phyloP scores from a whole-genome alignment of 1,139 yeast species.

The Taiozyma sp. region DNA sequence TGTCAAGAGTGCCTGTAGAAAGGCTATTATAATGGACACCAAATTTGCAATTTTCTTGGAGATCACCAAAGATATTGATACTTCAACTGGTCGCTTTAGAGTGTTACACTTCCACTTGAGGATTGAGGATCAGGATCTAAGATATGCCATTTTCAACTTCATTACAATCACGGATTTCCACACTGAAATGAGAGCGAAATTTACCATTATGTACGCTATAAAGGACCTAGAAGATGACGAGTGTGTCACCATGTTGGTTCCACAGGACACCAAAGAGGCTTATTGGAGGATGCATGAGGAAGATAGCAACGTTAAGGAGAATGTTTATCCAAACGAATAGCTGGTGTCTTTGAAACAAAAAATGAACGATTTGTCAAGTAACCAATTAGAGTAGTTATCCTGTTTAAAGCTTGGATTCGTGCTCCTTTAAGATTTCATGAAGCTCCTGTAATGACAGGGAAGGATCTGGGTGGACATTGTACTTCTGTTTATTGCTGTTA shows the following conservation, averaged over 20 bases:
- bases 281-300: background rate
- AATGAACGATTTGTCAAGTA: background rate
- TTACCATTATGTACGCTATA: background rate
- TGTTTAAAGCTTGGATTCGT: background rate
- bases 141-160: background rate
- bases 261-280: background rate
- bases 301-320: background rate
- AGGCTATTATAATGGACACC: background rate
- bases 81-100: background rate
- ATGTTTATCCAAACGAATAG: background rate
- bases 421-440: background rate
- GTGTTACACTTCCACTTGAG: background rate
- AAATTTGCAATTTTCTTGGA: background rate
- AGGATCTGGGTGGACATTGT: background rate
- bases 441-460: background rate
- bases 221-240: background rate
- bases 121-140: background rate
- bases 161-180: background rate
- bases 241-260: background rate
- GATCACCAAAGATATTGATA: background rate
- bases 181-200: background rate
- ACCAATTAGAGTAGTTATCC: background rate
- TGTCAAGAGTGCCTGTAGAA: background rate
- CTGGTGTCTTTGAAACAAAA: background rate
- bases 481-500: background rate